Percentiles rank a stretch among this genome's conserved stretches.
phyloP scores from a whole-genome alignment of 2,329 filamentous ascomycete species.

The Sporothrix inflata region DNA sequence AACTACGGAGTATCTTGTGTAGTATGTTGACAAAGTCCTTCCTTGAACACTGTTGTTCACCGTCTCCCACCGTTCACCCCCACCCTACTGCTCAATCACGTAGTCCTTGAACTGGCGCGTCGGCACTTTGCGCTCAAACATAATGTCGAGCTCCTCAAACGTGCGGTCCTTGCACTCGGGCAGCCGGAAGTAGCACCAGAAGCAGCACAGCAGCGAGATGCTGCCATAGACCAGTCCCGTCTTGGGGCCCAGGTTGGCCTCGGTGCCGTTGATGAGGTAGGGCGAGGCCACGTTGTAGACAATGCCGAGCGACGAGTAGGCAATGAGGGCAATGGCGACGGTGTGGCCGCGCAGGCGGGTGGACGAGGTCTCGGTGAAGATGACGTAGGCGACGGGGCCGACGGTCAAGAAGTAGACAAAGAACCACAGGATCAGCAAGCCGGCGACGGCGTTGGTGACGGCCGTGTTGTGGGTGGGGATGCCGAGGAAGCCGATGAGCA shows the following conservation, averaged over 20 bases:
- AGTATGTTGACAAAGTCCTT: background rate
- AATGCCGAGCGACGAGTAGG: conserved; percentile 46
- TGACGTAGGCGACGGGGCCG: conserved; percentile 46
- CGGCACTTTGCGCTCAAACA: conserved; percentile 40
- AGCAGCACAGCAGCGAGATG: conserved; percentile 37
- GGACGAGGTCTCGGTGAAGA: conserved; percentile 46
- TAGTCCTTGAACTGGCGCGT: conserved; percentile 34
- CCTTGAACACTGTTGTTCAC: background rate
- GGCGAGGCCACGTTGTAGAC: conserved; percentile 46
- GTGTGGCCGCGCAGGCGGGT: conserved; percentile 45
- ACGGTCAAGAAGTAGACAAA: conserved; percentile 47
- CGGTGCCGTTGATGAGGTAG: conserved; percentile 33
- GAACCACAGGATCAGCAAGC: conserved; percentile 44
- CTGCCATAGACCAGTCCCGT: conserved; percentile 45
- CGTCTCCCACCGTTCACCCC: background rate
- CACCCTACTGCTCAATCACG: conserved; percentile 13
- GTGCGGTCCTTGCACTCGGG: conserved; percentile 51
- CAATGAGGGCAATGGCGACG: conserved; percentile 45
- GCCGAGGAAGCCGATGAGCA: conserved; percentile 47
- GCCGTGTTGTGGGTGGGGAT: conserved; percentile 46
- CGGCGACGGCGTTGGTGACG: conserved; percentile 41
- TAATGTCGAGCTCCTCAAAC: conserved; percentile 53
- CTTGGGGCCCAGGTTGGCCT: conserved; percentile 42
- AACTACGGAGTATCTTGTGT: background rate
- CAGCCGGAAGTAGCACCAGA: conserved; percentile 50